phyloP scores from a whole-genome alignment of 164 flowering plant genomes.

The Brasenia schreberi region DNA sequence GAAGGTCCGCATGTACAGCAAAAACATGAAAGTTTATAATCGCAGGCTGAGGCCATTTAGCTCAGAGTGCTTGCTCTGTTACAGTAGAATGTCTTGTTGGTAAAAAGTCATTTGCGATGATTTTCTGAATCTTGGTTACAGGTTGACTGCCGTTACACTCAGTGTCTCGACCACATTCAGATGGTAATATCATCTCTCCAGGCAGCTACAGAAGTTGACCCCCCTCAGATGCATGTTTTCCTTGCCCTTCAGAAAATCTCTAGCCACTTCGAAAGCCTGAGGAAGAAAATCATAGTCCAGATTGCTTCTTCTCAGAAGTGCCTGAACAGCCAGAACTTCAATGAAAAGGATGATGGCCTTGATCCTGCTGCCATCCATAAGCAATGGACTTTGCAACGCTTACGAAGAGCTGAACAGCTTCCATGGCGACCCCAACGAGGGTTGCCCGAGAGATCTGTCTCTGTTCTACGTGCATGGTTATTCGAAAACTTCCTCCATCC shows the following conservation, averaged over 20 bases:
- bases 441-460: conserved; percentile 81
- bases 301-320: conserved; percentile 39
- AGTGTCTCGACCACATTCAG: conserved; percentile 67
- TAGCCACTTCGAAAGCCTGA: conserved; percentile 36
- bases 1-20: neutral
- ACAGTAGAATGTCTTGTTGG: neutral
- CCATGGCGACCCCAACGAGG: conserved; percentile 94
- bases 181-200: conserved; percentile 70
- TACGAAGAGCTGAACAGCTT: conserved; percentile 55
- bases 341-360: conserved; percentile 29
- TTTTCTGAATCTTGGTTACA: conserved; percentile 9
- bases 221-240: conserved; percentile 45
- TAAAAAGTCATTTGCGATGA: neutral
- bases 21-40: neutral
- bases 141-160: conserved; percentile 71
- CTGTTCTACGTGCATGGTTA: conserved; percentile 80
- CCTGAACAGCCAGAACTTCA: conserved; percentile 8
- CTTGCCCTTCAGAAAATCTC: conserved; percentile 74
- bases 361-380: conserved; percentile 56
- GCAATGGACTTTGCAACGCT: conserved; percentile 84
- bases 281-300: conserved; percentile 61
- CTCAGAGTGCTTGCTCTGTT: neutral
- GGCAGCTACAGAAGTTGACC: conserved; percentile 64
- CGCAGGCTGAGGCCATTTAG: neutral
- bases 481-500: conserved; percentile 98